Base-by-base conservation (phyloP, 768 basidiomycete species). In the Coprinopsis cinerea region DNA sequence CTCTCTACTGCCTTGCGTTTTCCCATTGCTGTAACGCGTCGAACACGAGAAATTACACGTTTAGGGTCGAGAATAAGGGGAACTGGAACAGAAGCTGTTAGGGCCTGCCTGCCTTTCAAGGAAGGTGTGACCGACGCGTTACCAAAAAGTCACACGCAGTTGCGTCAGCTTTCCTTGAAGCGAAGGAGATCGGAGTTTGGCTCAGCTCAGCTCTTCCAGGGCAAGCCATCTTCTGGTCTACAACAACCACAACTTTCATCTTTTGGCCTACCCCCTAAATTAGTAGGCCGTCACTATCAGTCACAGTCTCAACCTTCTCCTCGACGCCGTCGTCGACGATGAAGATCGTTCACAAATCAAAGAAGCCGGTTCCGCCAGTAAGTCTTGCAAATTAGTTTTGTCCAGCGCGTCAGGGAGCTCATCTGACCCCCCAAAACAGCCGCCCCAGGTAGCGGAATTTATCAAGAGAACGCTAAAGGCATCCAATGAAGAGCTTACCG, bases 311-410 rank as follows among this genome's bases (percentile, higher is more conserved):
- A n/a, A 44, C 52, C 40, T 59, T 62, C 55, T 63, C 58, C 66
- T 62, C 69, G 75, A 72, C 68, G 58, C 67, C 53, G 67, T 74
- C 76, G 73, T 71, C 77, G 78, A 76, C 68, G 60, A 93, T 93
- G 91, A 91, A 86, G 81, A 91, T 93, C 69, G 75, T 81, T 60
- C 84, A 84, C 67, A 86, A 86, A 74, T 80, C 87, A 43, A 91
- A 88, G 81, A 85, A 82, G 72, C 80, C 80, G 60, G 76, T 78
- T 55, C 77, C 85, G 58, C 88, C 88, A 58, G 90, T 90, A 63
- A 65, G 82, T 74, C 34, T 20, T 42, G 50, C 30, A 26, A 2
- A 23, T 30, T 49, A 27, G 55, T 54, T 48, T 56, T 56, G 47
- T 47, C 26, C 36, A 44, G 42, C 25, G 52, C 56, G 59, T 58